Percentiles rank a stretch among this genome's conserved stretches.
Evolutionary conservation across 805 yeast species (phyloP).

Genomic region (Starmerella etchellsii): DNA sequence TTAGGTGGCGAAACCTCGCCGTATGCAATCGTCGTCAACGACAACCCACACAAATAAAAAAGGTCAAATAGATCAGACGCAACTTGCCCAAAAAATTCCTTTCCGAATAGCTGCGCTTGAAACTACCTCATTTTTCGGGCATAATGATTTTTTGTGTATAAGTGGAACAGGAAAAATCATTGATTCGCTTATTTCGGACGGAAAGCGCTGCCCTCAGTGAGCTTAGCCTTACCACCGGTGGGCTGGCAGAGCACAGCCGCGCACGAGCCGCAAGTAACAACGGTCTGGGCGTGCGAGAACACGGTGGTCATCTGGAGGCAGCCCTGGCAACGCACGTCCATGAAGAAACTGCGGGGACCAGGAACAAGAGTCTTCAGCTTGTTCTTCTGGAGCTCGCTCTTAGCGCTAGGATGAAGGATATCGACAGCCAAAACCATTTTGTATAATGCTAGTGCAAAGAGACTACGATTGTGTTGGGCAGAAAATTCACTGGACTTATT

Average conservation of each 20-base stretch:
- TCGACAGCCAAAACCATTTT: constrained; percentile 91
- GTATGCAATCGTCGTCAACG: constrained; percentile 7
- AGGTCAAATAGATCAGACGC: too few species aligned
- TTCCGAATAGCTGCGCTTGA: too few species aligned
- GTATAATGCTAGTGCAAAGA: constrained; percentile 5
- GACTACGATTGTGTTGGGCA: constrained; percentile 6
- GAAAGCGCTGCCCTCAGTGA: constrained; percentile 99
- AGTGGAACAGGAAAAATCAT: background rate
- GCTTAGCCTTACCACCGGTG: constrained; percentile 99
- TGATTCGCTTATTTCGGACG: constrained; percentile 71
- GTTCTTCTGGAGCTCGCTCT: constrained; percentile 93
- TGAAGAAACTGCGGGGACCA: constrained; percentile 96
- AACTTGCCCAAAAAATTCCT: too few species aligned
- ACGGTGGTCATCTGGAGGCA: constrained; percentile 98
- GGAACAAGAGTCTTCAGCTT: constrained; percentile 96
- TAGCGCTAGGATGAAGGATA: constrained; percentile 95
- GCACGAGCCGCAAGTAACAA: constrained; percentile 98
- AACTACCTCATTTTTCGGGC: background rate
- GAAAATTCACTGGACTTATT: constrained; percentile 11
- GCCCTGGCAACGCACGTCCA: constrained; percentile 99
- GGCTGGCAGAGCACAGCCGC: constrained; percentile 97
- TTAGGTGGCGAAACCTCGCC: constrained; percentile 1
- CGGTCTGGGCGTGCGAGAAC: constrained; percentile 99
- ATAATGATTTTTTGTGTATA: background rate
- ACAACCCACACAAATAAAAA: constrained; percentile 3